A percentile compares a stretch with the other conserved stretches of the same genome.
Conservation (phyloP, 2,329 filamentous ascomycete genomes). For the Stagonosporopsis chrysanthemi region DNA sequence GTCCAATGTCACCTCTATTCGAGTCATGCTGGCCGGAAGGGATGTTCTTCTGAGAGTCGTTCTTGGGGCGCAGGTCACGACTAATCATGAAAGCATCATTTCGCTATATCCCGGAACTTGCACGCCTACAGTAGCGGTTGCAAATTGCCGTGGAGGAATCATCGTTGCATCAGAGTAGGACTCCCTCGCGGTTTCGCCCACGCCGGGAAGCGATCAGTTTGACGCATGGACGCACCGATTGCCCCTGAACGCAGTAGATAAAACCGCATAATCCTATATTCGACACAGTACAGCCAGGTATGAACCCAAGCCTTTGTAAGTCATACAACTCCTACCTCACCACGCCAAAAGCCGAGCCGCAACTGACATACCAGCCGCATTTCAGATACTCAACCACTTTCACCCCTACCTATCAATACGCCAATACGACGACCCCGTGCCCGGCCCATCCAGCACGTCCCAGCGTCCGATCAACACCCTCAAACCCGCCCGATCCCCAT, state of each 20-base stretch:
- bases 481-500: no score
- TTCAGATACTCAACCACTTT: no score
- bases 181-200: no score
- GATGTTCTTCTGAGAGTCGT: conserved; percentile 4
- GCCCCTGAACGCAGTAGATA: background rate
- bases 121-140: background rate
- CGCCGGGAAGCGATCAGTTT: background rate
- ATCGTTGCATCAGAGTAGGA: background rate
- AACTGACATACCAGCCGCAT: no score
- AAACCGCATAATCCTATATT: background rate
- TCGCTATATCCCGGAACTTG: background rate
- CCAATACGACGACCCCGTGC: no score
- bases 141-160: background rate
- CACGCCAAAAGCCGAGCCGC: no score
- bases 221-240: background rate
- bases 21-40: background rate
- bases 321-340: no score
- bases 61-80: background rate
- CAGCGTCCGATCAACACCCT: no score
- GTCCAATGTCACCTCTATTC: conserved; percentile 2
- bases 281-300: background rate
- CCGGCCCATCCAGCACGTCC: no score
- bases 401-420: no score
- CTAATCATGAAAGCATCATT: background rate
- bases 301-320: no score